Conservation (phyloP, 192 early-diverging fungal genomes). For the Funneliformis mosseae region DNA sequence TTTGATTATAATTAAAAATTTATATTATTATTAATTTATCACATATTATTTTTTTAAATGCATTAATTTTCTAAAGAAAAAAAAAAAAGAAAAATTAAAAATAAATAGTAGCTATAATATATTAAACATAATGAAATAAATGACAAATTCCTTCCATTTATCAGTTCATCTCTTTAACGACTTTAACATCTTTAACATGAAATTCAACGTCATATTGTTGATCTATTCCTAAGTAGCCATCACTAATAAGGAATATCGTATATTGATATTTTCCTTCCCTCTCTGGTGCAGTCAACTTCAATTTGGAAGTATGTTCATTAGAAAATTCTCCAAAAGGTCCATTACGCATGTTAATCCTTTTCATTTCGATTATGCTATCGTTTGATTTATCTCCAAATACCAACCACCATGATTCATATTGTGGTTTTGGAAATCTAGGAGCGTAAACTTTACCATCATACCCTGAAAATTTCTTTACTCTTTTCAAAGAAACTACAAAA, state of each 20-base stretch:
- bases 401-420: constrained; percentile 95
- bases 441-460: constrained; percentile 70
- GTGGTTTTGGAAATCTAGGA: constrained; percentile 87
- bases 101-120: too few species aligned
- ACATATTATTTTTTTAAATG: too few species aligned
- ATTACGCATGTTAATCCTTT: constrained; percentile 72
- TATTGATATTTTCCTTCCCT: constrained; percentile 59
- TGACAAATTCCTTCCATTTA: too few species aligned
- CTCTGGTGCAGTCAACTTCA: constrained; percentile 71
- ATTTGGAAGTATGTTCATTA: constrained; percentile 42
- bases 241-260: constrained; percentile 66
- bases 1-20: too few species aligned
- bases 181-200: constrained; percentile 31
- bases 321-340: constrained; percentile 26
- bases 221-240: constrained; percentile 81
- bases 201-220: constrained; percentile 56
- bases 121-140: too few species aligned
- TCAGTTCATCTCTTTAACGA: too few species aligned
- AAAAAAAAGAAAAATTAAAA: background rate
- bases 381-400: constrained; percentile 67
- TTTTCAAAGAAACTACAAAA: constrained; percentile 30
- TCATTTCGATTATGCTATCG: constrained; percentile 78
- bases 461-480: constrained; percentile 14
- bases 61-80: background rate
- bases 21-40: too few species aligned